Evolutionary conservation across 345 rosid genomes (phyloP), one percentile per base, ranked within the genome.

Genomic region (Stellera chamaejasme): DNA sequence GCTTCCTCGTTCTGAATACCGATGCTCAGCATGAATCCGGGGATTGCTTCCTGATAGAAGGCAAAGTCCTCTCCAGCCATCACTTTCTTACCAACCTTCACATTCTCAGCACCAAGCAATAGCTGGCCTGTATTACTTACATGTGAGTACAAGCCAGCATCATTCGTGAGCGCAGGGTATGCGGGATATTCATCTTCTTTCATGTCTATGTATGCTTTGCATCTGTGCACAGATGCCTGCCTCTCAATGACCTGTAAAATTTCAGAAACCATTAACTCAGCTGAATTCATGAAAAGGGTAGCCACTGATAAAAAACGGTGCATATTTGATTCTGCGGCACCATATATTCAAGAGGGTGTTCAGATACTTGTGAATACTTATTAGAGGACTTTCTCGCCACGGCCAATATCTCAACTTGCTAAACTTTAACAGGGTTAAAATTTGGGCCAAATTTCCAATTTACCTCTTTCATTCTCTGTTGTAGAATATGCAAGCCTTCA

Each of bases 1-100:
- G 72, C 52, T n/a, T 76, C 72, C 63, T 88, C 79, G 11, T 83
- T 83, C 69, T 71, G 68, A 16, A 85, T 85, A 54, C 96, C 98
- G 23, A 91, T 74, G 69, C 72, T 28, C 10, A 85, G 56, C 82
- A 77, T 77, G 60, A 76, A 76, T 56, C 96, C 98, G 10, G 92
- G 96, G 58, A 88, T 77, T 67, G 14, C 9, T 63, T 88, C 79
- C 72, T 82, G 92, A 63, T 82, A 88, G 70, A 88, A 85, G 43
- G 92, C 77, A 57, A 92, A 92, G 68, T 88, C 96, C 73, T 88
- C 96, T 3, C 95, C 95, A 0, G 84, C 95, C 90, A 88, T 78
- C 36, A 79, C 56, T 64, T 75, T 88, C 10, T 48, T 7, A 25
- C 66, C 77, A 15, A 25, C 65, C 69, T 53, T 66, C 5, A 81